Base-by-base conservation (phyloP, 345 rosid genomes). In the Hirschfeldia incana region DNA sequence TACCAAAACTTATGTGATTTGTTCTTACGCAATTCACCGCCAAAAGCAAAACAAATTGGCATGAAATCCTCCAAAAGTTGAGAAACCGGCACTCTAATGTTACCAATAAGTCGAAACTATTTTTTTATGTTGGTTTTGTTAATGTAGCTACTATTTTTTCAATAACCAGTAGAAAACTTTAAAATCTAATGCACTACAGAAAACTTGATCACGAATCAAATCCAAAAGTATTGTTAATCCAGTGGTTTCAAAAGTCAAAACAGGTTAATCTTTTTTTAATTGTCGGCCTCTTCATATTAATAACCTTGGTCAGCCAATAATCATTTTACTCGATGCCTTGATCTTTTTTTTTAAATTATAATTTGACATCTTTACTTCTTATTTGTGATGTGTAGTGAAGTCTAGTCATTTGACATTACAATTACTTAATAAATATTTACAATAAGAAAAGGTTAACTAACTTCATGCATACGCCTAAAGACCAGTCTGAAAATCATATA, bases 371-470 rank as follows among this genome's bases (percentile, higher is more conserved):
- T 46, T 65, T 72, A 55, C 61, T 57, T 58, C 62, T 58, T 32
- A 34, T 73, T 67, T 65, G 61, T 57, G 46, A 58, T 72, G 6
- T 33, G 13, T 34, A 79, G 82, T 79, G 78, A 46, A 79, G 67
- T 74, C 78, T 73, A 79, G 78, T 79, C 82, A 79, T 73, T 73
- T 67, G 32, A 60, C 82, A 73, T 60, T 59, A 46, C 69, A 59
- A 8, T 28, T 16, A 28, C 33, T 3, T 34, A 26, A 8, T 8
- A 66, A 36, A 26, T 8, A 76, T 8, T 46, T 76, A 44, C 29
- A 69, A 21, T 51, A 63, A 51, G 55, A 36, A 33, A 42, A 62
- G 27, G 33, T 34, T 42, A 49, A 62, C 59, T 64, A 55, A 57
- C 76, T 78, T 78, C 76, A 65, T 55, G 67, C 72, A 78, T 71